Base-by-base conservation (phyloP, 768 basidiomycete species). In the Lactarius psammicola region DNA sequence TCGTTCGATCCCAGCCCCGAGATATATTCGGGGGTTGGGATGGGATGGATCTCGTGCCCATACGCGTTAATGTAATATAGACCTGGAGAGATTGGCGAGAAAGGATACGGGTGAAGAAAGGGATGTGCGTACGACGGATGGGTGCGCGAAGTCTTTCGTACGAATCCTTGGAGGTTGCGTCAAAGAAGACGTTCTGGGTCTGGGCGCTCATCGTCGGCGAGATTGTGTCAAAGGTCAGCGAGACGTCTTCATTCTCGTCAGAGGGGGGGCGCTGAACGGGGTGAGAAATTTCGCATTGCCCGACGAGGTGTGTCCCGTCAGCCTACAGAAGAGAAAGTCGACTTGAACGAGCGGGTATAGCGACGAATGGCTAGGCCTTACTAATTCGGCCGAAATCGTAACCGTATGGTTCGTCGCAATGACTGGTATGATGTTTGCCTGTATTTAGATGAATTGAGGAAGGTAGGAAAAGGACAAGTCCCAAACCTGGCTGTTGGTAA, bases 341-440 rank as follows among this genome's bases (percentile, higher is more conserved):
- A 15, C 36, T 23, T 30, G 40, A 54, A 11, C 11, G 28, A 26
- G 20, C 46, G 64, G 36, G 67, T 57, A 40, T 56, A 44, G 17
- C 80, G 72, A 33, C 23, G 18, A 34, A 23, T 15, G 20, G 51
- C 34, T 26, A 13, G 26, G n/a, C 23, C 60, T 57, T 28, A 86
- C 90, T 72, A 96, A 81, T 76, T 95, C 89, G 28, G 89, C 94
- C 44, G 94, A 92, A 68, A 98, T 94, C 17, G 95, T 97, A n/a
- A 94, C 93, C 0, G 91, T 94, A 74, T 94, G 92, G 75, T 94
- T 95, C 15, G 95, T 98, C 46, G 95, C 86, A 68, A 98, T 90
- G 4, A 88, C 92, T 0, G 95, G 95, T 2, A 96, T 78, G 64
- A 98, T 95, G 66, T 88, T 84, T 13, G 92, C 88, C 83, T 81